Evolutionary conservation across 2,329 filamentous ascomycete species (phyloP), one percentile per base, ranked within the genome.

Genomic region (Venturia nashicola): DNA sequence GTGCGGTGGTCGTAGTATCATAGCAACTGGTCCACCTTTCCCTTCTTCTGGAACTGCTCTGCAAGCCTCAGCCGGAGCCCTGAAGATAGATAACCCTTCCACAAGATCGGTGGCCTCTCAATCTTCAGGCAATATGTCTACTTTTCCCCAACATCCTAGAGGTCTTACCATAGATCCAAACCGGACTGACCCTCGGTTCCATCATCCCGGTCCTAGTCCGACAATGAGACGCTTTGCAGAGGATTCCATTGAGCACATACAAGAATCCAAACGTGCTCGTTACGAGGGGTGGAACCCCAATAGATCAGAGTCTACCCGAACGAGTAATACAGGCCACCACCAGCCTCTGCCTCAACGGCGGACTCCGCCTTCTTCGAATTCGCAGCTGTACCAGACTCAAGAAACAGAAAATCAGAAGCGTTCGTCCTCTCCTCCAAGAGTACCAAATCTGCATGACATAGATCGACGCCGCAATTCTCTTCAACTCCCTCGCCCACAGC

Each of bases 1-100:
- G 78, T 92, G 89, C 68, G 86, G 87, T 66, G 88, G 89, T 14
- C 80, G 85, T 12, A 85, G 81, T 70, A 85, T 87, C 69, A 81
- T 82, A 61, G 84, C 84, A 6, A 84, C 86, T 0, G 79, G 80
- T 46, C 86, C 85, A 9, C 83, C 85, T 0, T 81, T 74, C 65
- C 62, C 70, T 6, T 59, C 51, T 8, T 36, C 61, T n/a, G 36
- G 34, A 60, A 23, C 18, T 12, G 14, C 14, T n/a, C 42, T 32
- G 18, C 44, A 63, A 42, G 34, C 61, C 16, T 55, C 48, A 9
- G 48, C 48, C 23, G 48, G 48, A 36, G 23, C 48, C 34, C 3
- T 34, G 6, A 55, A 55, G 32, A 12, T 39, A 42, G 40, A 60
- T 57, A 65, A n/a, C 69, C 68, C 34, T 9, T 14, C 59, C 36